A percentile compares a stretch with the other conserved stretches of the same genome.
These are phyloP conservation scores for Diaporthe citrichinensis DNA, from an alignment of 2,329 filamentous ascomycete species.

Conservation along the genomic window DNA sequence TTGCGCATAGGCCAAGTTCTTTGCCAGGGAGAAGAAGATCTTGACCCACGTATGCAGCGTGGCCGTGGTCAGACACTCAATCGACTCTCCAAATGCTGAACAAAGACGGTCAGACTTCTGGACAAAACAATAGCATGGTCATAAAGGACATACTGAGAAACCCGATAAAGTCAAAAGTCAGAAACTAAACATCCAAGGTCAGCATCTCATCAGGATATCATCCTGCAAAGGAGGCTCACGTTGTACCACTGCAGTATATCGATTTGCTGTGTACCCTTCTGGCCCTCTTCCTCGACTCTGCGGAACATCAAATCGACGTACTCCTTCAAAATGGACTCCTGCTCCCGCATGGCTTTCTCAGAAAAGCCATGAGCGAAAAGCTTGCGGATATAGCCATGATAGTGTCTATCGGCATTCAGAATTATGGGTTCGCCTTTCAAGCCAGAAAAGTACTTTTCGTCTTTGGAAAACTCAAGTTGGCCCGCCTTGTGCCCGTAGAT, in stretches of 20 bases:
- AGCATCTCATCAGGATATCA: background rate
- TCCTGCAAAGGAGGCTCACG: background rate
- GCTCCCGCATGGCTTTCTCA: constrained; percentile 1
- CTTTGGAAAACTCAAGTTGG: constrained; percentile 39
- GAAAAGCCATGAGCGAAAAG: background rate
- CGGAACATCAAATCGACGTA: constrained; percentile 8
- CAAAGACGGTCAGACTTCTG: background rate
- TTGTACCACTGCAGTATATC: background rate
- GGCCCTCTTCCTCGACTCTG: background rate
- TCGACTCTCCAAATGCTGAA: background rate
- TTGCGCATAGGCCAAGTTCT: background rate
- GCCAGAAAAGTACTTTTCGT: background rate
- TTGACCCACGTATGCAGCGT: background rate
- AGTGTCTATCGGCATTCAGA: background rate
- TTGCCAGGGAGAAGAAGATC: background rate
- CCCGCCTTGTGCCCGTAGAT: constrained; percentile 30
- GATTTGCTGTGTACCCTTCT: background rate
- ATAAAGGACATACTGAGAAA: background rate
- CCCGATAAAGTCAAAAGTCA: background rate
- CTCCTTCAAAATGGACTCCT: background rate
- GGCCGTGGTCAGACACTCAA: background rate
- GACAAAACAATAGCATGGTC: background rate
- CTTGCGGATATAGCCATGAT: constrained; percentile 9
- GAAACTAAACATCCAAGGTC: background rate
- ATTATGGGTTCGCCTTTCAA: background rate